Evolutionary conservation across 208 protist genomes (phyloP).

Genomic region (Leishmania aethiopica): DNA sequence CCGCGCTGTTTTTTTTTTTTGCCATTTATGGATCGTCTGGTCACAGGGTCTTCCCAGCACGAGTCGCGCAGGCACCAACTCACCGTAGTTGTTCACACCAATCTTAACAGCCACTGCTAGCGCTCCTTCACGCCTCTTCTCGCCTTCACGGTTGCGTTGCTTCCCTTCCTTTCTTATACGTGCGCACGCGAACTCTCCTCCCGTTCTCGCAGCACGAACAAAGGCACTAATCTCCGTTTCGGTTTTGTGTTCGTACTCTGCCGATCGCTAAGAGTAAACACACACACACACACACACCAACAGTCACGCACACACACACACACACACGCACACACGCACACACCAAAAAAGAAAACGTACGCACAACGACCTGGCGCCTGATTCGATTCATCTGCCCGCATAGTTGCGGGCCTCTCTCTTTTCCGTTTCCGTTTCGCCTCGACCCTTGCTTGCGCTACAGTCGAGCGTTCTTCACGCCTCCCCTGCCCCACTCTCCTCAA

Average conservation of each 20-base stretch:
- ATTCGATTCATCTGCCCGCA: neutral
- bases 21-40: neutral
- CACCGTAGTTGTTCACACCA: neutral
- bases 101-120: neutral
- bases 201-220: neutral
- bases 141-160: neutral
- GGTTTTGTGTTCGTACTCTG: too few species aligned
- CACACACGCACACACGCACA: neutral
- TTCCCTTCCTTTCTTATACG: neutral
- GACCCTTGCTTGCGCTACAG: neutral
- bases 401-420: neutral
- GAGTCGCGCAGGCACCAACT: neutral
- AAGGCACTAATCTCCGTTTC: neutral
- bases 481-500: neutral
- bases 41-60: neutral
- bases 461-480: neutral
- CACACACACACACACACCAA: neutral
- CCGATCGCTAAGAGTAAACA: neutral
- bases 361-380: neutral
- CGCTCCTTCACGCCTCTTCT: neutral
- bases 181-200: neutral
- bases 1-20: neutral
- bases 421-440: neutral
- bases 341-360: neutral
- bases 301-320: neutral